A percentile compares a stretch with the other conserved stretches of the same genome.
phyloP scores from a whole-genome alignment of 106 monocot genomes.

The Dendrobium huoshanense region DNA sequence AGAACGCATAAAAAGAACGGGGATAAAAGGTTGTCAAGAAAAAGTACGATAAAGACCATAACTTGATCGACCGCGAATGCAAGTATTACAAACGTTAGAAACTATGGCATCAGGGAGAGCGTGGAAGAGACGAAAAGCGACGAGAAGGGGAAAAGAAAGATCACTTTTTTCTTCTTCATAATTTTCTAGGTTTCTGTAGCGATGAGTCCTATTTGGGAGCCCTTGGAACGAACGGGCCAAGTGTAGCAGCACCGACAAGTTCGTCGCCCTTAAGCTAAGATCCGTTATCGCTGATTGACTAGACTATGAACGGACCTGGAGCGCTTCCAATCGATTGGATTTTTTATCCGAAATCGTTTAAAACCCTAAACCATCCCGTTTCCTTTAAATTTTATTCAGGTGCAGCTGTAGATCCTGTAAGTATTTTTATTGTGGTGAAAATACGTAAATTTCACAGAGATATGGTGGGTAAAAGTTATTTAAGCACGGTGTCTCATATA shows the following conservation, averaged over 20 bases:
- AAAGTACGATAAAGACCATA: neutral
- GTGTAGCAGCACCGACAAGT: neutral
- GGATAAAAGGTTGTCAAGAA: neutral
- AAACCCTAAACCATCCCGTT: neutral
- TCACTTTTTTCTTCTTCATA: constrained; percentile 1
- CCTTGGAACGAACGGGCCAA: neutral
- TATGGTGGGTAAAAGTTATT: too few relatives aligned
- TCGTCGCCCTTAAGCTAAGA: neutral
- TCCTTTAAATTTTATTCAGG: too few relatives aligned
- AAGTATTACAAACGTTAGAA: neutral
- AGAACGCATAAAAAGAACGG: neutral
- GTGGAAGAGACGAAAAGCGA: neutral
- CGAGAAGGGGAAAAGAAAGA: neutral
- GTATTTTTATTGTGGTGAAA: too few relatives aligned
- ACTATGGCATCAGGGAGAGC: neutral
- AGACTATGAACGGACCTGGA: too few relatives aligned
- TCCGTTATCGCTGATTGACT: neutral
- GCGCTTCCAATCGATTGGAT: neutral
- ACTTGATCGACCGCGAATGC: neutral
- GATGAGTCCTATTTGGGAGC: neutral
- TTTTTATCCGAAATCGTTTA: neutral
- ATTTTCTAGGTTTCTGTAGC: neutral
- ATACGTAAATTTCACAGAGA: too few relatives aligned
- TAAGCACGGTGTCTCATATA: too few relatives aligned
- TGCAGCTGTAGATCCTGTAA: too few relatives aligned